These are phyloP conservation scores for Ruellia speciosa DNA, from an alignment of 305 asterid genomes.

Conservation along the genomic window DNA sequence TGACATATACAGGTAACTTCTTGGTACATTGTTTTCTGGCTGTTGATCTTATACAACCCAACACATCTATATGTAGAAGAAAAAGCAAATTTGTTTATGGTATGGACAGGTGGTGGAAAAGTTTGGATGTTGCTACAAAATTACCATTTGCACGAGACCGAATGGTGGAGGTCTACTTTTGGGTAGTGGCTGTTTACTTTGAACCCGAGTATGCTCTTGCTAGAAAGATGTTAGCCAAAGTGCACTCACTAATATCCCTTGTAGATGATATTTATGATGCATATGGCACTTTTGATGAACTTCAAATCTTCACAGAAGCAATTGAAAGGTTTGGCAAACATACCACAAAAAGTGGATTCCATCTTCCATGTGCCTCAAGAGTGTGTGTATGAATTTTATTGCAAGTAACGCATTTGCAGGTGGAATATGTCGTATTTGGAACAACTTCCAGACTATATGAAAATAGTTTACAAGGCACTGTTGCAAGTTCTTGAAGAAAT, in stretches of 20 bases:
- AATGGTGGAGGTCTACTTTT: too few relatives aligned
- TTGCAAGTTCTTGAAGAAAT: constrained; percentile 21
- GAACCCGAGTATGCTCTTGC: too few relatives aligned
- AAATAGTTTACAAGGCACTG: constrained; percentile 17
- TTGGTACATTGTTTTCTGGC: too few relatives aligned
- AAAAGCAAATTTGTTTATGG: too few relatives aligned
- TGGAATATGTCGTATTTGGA: constrained; percentile 23
- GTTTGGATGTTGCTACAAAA: too few relatives aligned
- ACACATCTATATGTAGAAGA: too few relatives aligned
- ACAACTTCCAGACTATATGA: constrained; percentile 26
- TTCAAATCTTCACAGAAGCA: constrained; percentile 26
- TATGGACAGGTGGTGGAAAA: too few relatives aligned
- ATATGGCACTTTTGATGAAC: constrained; percentile 20
- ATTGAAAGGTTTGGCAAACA: constrained; percentile 20
- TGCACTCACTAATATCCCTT: not conserved
- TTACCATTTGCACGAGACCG: too few relatives aligned
- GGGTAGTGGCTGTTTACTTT: too few relatives aligned
- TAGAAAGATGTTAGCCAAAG: too few relatives aligned
- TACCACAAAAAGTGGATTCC: not conserved
- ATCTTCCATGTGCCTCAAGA: not conserved
- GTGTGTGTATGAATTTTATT: not conserved
- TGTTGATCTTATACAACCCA: too few relatives aligned
- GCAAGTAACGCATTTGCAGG: constrained; percentile 10
- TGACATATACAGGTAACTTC: constrained; percentile 23
- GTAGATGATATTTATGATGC: constrained; percentile 26